These are phyloP conservation scores for Polyplosphaeria fusca DNA, from an alignment of 495 filamentous ascomycete species.

Conservation along the genomic window DNA sequence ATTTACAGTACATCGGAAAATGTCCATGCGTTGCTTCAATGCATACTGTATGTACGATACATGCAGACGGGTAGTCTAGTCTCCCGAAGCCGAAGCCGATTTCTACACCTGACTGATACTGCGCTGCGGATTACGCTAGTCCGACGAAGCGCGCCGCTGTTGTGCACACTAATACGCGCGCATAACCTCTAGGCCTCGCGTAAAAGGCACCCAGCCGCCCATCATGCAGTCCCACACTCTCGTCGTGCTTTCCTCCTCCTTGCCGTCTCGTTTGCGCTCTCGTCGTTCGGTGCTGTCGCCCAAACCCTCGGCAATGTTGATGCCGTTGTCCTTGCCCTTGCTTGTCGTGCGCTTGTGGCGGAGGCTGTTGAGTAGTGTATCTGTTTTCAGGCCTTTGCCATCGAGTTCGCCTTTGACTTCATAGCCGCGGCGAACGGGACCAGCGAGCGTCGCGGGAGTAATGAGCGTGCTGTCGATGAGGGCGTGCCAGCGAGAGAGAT, in stretches of 20 bases:
- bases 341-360: neutral
- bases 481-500: constrained; percentile 60
- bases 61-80: too few relatives aligned
- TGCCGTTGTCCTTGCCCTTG: neutral
- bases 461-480: constrained; percentile 59
- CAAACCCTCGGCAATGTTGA: constrained; percentile 10
- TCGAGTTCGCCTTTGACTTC: constrained; percentile 51
- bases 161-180: neutral
- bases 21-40: too few relatives aligned
- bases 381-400: constrained; percentile 34
- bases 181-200: constrained; percentile 25
- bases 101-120: too few relatives aligned
- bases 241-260: constrained; percentile 14
- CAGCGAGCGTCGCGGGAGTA: constrained; percentile 49
- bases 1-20: too few relatives aligned
- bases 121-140: too few relatives aligned
- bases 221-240: constrained; percentile 17
- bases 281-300: constrained; percentile 16
- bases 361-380: neutral
- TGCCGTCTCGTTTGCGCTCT: constrained; percentile 22
- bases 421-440: constrained; percentile 49
- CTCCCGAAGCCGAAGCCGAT: too few relatives aligned
- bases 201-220: constrained; percentile 21
- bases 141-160: too few relatives aligned
- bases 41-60: too few relatives aligned